Base-by-base conservation (phyloP, 768 basidiomycete genomes). In the Leucosporidium yakuticum region DNA sequence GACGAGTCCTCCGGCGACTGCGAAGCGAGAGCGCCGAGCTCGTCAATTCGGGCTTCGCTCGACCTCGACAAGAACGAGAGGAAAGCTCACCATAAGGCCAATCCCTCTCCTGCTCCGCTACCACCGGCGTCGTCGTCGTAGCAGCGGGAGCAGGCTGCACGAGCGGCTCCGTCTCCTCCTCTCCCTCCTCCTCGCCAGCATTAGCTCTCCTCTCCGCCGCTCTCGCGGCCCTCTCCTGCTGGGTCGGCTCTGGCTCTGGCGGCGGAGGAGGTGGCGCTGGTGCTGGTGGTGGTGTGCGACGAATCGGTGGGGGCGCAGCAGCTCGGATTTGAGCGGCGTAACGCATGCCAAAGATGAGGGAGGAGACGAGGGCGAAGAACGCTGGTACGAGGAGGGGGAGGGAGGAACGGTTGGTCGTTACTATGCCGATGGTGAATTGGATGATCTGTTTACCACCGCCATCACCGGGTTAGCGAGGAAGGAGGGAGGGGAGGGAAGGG, bases 301-400 rank as follows among this genome's bases (percentile, higher is more conserved):
- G 53, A 44, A 47, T 29, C 23, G 60, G 60, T 25, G 59, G 31
- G 34, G 60, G 48, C 6, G 29, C 20, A 17, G 60, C 25, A 31
- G 68, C 68, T 11, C 74, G 64, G 34, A 76, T 75, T 31, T 62
- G 39, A 32, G 71, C 61, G 15, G 73, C 65, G 60, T 73, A 75
- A 5, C 74, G 69, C 54, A 73, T 63, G 23, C 76, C 76, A 64
- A 76, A 76, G 6, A 74, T 60, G 49, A 74, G 50, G 34, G 69
- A 69, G 6, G 67, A 65, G 25, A 76, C 51, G 67, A 69, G 65
- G 12, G 70, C 65, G 54, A 76, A 62, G 70, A 76, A 76, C 0
- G 68, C 61, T 5, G 68, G 65, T 9, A 67, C 57, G 54, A 75
- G 67, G 19, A 75, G 58, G 4, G 76, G 69, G 11, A 65, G 34